Evolutionary conservation across 2,329 filamentous ascomycete genomes (phyloP).

Genomic region (Ustulina deusta): DNA sequence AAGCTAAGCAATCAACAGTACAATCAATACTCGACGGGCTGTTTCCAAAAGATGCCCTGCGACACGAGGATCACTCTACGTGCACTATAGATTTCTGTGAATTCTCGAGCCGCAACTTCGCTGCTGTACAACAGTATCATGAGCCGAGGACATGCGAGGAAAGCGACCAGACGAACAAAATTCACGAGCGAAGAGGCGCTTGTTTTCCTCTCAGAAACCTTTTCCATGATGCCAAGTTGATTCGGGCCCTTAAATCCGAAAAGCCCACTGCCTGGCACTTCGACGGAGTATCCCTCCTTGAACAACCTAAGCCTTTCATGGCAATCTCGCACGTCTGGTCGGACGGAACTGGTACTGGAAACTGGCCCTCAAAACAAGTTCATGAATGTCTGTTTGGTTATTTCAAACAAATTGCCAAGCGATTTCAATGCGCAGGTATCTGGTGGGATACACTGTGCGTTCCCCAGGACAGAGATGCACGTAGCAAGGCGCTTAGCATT

Average conservation of each 20-base stretch:
- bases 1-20: background rate
- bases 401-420: slow-evolving; percentile 4
- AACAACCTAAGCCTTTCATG: slow-evolving; percentile 10
- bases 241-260: background rate
- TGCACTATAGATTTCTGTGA: slow-evolving; percentile 21
- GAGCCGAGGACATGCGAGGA: slow-evolving; percentile 5
- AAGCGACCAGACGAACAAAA: background rate
- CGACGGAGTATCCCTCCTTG: background rate
- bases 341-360: slow-evolving; percentile 12
- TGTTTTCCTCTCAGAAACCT: background rate
- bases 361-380: slow-evolving; percentile 1
- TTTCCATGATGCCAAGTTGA: slow-evolving; percentile 2
- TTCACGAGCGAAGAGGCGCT: background rate
- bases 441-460: slow-evolving; percentile 27
- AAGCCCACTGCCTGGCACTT: slow-evolving; percentile 7
- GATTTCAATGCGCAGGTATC: slow-evolving; percentile 16
- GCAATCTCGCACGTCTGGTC: slow-evolving; percentile 26
- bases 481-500: background rate
- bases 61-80: slow-evolving; percentile 9
- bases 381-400: slow-evolving; percentile 13
- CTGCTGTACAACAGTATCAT: slow-evolving; percentile 16
- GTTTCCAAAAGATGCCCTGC: slow-evolving; percentile 1
- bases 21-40: background rate
- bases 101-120: slow-evolving; percentile 20
- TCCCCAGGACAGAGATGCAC: slow-evolving; percentile 9